Evolutionary conservation across 176 grass and related monocot species (phyloP).

Genomic region (Thalia dealbata): DNA sequence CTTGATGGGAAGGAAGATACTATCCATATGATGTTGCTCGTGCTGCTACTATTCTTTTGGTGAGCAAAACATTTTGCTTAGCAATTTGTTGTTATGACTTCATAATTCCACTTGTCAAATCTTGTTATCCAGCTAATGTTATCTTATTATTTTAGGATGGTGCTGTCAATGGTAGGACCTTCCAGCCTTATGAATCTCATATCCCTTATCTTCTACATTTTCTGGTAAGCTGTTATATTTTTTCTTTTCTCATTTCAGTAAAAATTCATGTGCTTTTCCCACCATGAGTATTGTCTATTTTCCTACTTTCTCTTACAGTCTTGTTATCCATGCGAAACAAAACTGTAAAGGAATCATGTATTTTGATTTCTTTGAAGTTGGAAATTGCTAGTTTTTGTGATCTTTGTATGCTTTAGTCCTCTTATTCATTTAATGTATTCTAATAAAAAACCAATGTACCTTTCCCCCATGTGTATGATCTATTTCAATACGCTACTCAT

Average conservation of each 20-base stretch:
- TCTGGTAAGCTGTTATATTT: slow-evolving; percentile 50
- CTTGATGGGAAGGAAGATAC: slow-evolving; percentile 76
- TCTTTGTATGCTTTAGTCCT: neutral
- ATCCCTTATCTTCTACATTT: slow-evolving; percentile 99
- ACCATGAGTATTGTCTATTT: neutral
- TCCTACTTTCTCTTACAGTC: neutral
- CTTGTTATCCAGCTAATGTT: neutral
- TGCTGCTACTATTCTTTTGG: slow-evolving; percentile 64
- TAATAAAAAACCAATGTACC: too few species aligned
- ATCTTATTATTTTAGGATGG: slow-evolving; percentile 50
- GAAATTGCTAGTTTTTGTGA: neutral
- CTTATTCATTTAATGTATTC: too few species aligned
- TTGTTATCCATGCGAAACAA: neutral
- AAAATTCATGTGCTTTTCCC: too few species aligned
- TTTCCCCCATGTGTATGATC: too few species aligned
- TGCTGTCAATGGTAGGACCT: slow-evolving; percentile 58
- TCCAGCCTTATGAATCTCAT: slow-evolving; percentile 90
- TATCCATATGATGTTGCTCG: slow-evolving; percentile 81
- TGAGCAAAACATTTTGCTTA: slow-evolving; percentile 27
- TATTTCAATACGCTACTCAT: too few species aligned
- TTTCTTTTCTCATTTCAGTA: neutral
- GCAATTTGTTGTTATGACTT: neutral
- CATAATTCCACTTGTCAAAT: neutral
- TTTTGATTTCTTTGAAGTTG: neutral
- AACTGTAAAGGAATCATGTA: neutral